Evolutionary conservation across 108 stramenopile genomes (phyloP), one percentile per base, ranked within the genome.

Genomic region (Aureococcus anophagefferens): DNA sequence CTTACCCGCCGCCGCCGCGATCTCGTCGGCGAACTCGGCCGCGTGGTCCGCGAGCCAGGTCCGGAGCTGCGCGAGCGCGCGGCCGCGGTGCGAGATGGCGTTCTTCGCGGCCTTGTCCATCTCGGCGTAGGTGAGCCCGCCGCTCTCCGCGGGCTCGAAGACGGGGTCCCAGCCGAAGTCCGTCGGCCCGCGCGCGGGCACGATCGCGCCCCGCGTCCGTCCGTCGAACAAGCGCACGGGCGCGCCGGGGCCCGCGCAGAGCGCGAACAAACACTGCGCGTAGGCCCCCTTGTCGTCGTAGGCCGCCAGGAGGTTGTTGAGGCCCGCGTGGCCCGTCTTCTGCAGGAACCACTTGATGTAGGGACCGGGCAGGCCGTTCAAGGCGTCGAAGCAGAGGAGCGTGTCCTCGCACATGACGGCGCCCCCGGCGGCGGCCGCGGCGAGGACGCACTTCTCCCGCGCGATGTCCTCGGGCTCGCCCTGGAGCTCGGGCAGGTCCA

Each of bases 321-420:
- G 68, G 15, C 98, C 95, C 68, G 86, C 91, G 62, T 94, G 94
- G 18, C 96, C 95, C 74, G 85, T 80, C 66, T 89, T 89, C 32
- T 96, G 91, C 16, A 97, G 77, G 79, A 99, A 99, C 96, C 95
- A 99, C 79, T 99, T 99, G 67, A 96, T 93, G 85, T 99, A 99
- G 4, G 92, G 89, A 13, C 98, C 98, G 18, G 98, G 98, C 63
- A 97, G 82, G 13, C 94, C 94, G 63, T 89, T 85, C 68, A 98
- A 78, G 0, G 93, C 93, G 77, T 91, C 88, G 83, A 97, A 99
- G 83, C 96, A 95, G 30, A 99, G 80, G 18, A 90, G 89, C 5
- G 95, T 96, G 78, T 99, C 98, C 76, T 99, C 98, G 35, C 33
- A 33, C 31, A 45, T 44, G 33, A 36, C 5, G 40, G 40, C 9